Percentiles rank a stretch among this genome's conserved stretches.
Evolutionary conservation across 257 asterid species (phyloP).

Genomic region (Plectranthus barbatus): DNA sequence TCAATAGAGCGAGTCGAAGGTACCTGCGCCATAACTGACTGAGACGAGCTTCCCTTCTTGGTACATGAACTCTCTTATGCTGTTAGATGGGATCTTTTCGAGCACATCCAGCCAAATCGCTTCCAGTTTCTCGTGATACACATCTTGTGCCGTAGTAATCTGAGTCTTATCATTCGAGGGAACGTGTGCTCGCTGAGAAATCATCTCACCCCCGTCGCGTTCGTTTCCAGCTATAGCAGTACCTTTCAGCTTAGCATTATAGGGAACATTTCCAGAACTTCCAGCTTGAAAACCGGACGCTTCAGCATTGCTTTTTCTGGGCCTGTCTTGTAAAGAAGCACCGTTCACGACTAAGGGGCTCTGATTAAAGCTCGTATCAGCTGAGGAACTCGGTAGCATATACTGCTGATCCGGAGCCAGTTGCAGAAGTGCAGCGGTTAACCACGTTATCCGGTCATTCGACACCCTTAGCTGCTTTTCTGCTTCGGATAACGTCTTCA

Average conservation of each 20-base stretch:
- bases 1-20: neutral
- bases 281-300: conserved; percentile 33
- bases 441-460: conserved; percentile 84
- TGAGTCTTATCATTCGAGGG: conserved; percentile 26
- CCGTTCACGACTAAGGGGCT: conserved; percentile 43
- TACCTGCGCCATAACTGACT: conserved; percentile 84
- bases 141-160: conserved; percentile 20
- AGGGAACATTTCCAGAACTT: conserved; percentile 28
- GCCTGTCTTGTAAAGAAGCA: conserved; percentile 32
- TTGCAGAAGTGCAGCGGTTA: conserved; percentile 90
- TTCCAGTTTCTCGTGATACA: conserved; percentile 34
- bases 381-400: conserved; percentile 58
- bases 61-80: conserved; percentile 65
- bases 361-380: conserved; percentile 58
- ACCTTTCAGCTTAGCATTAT: conserved; percentile 26
- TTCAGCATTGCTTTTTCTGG: conserved; percentile 52
- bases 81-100: conserved; percentile 47
- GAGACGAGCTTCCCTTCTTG: conserved; percentile 81
- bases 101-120: conserved; percentile 83
- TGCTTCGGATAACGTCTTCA: conserved; percentile 89
- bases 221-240: conserved; percentile 21
- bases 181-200: conserved; percentile 22
- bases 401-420: conserved; percentile 94
- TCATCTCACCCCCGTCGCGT: conserved; percentile 19
- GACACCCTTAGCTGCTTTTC: conserved; percentile 95